These are phyloP conservation scores for Carex parvula DNA, from an alignment of 176 grass and related monocot genomes.

Conservation along the genomic window DNA sequence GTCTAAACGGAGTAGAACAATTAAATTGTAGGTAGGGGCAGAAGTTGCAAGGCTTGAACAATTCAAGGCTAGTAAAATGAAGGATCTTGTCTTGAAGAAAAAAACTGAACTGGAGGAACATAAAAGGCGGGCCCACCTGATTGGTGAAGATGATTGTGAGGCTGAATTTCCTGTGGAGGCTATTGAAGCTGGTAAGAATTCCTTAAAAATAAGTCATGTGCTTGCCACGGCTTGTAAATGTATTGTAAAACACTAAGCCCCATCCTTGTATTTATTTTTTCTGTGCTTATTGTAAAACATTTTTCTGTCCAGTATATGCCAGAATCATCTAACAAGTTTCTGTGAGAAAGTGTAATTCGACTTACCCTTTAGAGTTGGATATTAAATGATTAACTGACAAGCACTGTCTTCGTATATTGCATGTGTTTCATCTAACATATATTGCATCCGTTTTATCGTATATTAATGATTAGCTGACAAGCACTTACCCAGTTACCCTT, in stretches of 20 bases:
- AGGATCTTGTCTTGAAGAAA: conserved; percentile 67
- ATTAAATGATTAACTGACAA: not conserved
- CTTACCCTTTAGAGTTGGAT: not conserved
- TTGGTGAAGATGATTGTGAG: conserved; percentile 32
- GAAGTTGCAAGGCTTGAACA: conserved; percentile 65
- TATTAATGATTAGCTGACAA: too few relatives aligned
- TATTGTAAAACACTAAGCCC: not conserved
- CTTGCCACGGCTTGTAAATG: not conserved
- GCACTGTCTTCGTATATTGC: not conserved
- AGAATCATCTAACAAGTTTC: not conserved
- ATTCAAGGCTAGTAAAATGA: conserved; percentile 71
- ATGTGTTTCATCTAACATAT: too few relatives aligned
- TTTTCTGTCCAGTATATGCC: not conserved
- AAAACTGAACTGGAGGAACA: conserved; percentile 71
- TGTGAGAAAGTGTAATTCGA: conserved; percentile 23
- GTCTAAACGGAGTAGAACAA: not conserved
- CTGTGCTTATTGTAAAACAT: not conserved
- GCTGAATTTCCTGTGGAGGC: conserved; percentile 48
- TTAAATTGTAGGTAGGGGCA: conserved; percentile 50
- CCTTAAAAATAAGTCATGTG: not conserved
- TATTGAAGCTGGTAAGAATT: conserved; percentile 54
- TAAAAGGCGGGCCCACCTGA: conserved; percentile 42
- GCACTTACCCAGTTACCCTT: too few relatives aligned
- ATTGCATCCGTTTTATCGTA: too few relatives aligned
- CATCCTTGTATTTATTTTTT: not conserved